A percentile compares a stretch with the other conserved stretches of the same genome.
These are phyloP conservation scores for Fusarium subglutinans DNA, from an alignment of 2,329 filamentous ascomycete species.

Conservation along the genomic window DNA sequence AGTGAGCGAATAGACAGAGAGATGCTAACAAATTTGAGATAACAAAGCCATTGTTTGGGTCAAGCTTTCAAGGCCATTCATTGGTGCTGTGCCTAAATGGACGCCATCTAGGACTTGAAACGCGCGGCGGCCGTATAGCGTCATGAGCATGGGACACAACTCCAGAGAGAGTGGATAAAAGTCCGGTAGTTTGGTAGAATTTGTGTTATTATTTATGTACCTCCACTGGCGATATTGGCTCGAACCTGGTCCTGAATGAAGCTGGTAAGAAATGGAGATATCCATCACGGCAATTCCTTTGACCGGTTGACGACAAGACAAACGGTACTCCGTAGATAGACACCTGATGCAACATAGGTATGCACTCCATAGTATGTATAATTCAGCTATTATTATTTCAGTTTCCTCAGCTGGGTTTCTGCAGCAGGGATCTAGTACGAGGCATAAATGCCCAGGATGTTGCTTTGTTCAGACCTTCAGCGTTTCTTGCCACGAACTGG, in stretches of 20 bases:
- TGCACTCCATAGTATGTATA: background rate
- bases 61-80: background rate
- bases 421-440: conserved; percentile 3
- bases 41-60: conserved; percentile 19
- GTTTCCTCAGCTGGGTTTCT: conserved; percentile 1
- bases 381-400: conserved; percentile 4
- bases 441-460: background rate
- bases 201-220: background rate
- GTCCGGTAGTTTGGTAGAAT: conserved; percentile 20
- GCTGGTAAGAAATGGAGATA: conserved; percentile 1
- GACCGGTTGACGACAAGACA: background rate
- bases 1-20: conserved; percentile 4
- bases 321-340: background rate
- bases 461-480: background rate
- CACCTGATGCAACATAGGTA: background rate
- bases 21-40: background rate
- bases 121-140: conserved; percentile 33
- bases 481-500: conserved; percentile 16
- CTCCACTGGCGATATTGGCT: conserved; percentile 4
- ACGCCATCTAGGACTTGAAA: conserved; percentile 40
- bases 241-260: background rate
- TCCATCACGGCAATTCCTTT: background rate
- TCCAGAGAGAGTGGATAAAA: background rate
- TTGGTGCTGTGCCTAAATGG: conserved; percentile 10
- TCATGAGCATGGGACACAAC: background rate